Evolutionary conservation across 768 basidiomycete genomes (phyloP).

Genomic region (Tulasnella sp.): DNA sequence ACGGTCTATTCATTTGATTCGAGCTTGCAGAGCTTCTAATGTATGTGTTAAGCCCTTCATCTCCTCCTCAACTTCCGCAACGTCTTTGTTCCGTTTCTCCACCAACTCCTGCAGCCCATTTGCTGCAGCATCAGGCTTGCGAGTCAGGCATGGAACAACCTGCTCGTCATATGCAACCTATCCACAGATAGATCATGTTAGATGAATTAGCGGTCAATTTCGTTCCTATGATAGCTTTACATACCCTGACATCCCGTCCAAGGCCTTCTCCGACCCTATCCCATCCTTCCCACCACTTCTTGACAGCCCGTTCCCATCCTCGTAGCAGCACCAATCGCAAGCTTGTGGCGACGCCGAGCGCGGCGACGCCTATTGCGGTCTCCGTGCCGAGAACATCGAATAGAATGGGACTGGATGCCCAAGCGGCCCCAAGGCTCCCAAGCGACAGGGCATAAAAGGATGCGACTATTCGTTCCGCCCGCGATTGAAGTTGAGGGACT

Average conservation of each 20-base stretch:
- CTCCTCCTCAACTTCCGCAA: constrained; percentile 10
- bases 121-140: not conserved
- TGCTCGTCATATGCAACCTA: constrained; percentile 2
- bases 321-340: constrained; percentile 58
- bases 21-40: not conserved
- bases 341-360: constrained; percentile 49
- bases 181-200: not conserved
- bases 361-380: constrained; percentile 59
- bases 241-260: constrained; percentile 60
- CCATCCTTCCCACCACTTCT: constrained; percentile 67
- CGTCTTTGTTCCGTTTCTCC: not conserved
- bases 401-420: constrained; percentile 55
- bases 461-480: constrained; percentile 57
- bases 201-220: not conserved
- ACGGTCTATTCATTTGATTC: constrained; percentile 1
- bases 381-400: constrained; percentile 44
- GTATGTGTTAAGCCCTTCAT: not conserved
- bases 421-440: constrained; percentile 53
- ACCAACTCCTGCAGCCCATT: constrained; percentile 1
- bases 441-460: constrained; percentile 50
- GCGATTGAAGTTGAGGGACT: constrained; percentile 49
- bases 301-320: constrained; percentile 65
- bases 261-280: constrained; percentile 58
- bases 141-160: not conserved
- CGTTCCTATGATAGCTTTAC: constrained; percentile 21